phyloP scores from a whole-genome alignment of 2,329 filamentous ascomycete species.

The Dichotomopilus funicola region DNA sequence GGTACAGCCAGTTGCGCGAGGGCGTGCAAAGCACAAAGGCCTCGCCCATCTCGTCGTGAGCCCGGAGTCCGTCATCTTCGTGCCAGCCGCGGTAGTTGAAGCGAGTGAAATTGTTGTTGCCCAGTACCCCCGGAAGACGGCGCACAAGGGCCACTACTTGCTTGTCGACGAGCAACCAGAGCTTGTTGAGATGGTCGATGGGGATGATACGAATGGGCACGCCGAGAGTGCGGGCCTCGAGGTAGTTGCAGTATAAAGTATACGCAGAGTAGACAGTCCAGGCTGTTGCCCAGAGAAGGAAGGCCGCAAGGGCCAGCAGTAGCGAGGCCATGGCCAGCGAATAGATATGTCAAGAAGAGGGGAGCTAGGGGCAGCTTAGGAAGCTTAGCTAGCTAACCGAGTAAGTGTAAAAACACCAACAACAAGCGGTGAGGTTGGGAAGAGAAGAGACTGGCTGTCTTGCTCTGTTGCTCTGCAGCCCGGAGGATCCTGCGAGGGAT shows the following conservation, averaged over 20 bases:
- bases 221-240: conserved; percentile 25
- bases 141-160: conserved; percentile 21
- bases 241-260: conserved; percentile 14
- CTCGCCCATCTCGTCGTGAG: conserved; percentile 20
- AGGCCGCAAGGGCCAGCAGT: not conserved
- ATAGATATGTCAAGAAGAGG: not conserved
- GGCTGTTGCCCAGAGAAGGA: not conserved
- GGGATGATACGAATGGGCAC: conserved; percentile 29
- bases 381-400: not conserved
- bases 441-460: no score
- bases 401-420: not conserved
- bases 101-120: conserved; percentile 27
- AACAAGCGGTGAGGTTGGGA: not conserved
- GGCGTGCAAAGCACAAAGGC: conserved; percentile 15
- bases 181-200: conserved; percentile 27
- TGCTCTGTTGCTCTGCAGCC: not conserved
- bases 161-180: conserved; percentile 28
- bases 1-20: conserved; percentile 16
- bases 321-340: not conserved
- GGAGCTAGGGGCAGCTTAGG: no score
- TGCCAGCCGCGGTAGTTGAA: conserved; percentile 30
- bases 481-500: not conserved
- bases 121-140: conserved; percentile 16
- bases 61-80: conserved; percentile 20
- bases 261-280: not conserved